These are phyloP conservation scores for Pseudopyricularia javanii DNA, from an alignment of 2,329 filamentous ascomycete species.

Conservation along the genomic window DNA sequence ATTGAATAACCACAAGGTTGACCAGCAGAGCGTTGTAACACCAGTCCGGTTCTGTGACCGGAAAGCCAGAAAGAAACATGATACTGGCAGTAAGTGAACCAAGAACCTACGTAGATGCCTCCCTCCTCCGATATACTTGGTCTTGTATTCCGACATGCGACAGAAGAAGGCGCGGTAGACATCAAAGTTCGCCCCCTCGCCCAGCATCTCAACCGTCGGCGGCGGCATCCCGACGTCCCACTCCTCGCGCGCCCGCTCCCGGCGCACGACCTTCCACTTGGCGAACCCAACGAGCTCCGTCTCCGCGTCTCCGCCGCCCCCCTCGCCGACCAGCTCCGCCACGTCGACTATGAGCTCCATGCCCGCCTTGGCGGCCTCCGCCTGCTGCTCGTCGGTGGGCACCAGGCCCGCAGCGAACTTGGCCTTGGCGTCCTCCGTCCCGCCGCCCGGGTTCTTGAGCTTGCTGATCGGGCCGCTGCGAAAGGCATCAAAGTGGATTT, in stretches of 20 bases:
- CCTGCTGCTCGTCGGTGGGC: neutral
- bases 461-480: constrained; percentile 8
- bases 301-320: neutral
- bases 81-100: neutral
- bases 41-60: neutral
- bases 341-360: constrained; percentile 10
- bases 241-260: constrained; percentile 11
- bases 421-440: constrained; percentile 6
- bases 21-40: neutral
- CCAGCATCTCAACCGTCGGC: constrained; percentile 9
- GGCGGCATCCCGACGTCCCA: constrained; percentile 9
- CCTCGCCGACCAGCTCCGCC: constrained; percentile 11
- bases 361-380: neutral
- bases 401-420: constrained; percentile 9
- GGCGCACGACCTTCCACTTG: constrained; percentile 12
- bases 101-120: constrained; percentile 13
- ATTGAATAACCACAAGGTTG: no score
- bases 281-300: constrained; percentile 16
- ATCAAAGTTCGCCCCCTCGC: constrained; percentile 9
- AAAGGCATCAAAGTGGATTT: constrained; percentile 12
- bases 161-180: constrained; percentile 14
- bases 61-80: neutral
- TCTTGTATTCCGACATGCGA: constrained; percentile 8
- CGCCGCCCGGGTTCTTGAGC: constrained; percentile 12
- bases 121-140: constrained; percentile 11